These are phyloP conservation scores for Haplosporangium sp. DNA, from an alignment of 371 early-diverging fungal species.

Conservation along the genomic window DNA sequence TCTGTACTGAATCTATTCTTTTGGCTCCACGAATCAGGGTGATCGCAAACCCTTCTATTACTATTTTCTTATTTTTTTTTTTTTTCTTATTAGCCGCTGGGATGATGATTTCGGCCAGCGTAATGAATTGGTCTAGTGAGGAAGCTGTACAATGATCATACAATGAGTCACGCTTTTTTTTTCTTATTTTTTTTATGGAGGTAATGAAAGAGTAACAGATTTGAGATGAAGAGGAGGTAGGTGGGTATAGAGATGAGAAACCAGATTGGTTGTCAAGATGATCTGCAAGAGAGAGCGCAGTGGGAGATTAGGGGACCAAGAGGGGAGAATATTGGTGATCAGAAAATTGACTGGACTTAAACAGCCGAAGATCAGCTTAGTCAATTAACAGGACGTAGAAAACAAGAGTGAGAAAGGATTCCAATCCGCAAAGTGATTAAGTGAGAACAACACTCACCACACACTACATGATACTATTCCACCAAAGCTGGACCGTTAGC, in stretches of 20 bases:
- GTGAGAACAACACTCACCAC: background rate
- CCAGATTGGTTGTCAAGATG: background rate
- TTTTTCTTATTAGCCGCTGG: background rate
- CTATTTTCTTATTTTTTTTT: background rate
- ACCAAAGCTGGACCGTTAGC: conserved; percentile 12
- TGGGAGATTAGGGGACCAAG: background rate
- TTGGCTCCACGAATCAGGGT: background rate
- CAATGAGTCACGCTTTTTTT: too few species aligned
- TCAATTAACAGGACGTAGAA: too few species aligned
- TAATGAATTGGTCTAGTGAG: background rate
- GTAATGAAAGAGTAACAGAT: background rate
- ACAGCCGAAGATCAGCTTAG: background rate
- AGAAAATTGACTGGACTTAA: background rate
- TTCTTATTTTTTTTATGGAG: background rate
- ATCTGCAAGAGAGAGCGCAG: background rate
- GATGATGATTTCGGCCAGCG: background rate
- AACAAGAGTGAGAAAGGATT: background rate
- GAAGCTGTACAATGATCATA: too few species aligned
- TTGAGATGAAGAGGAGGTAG: background rate
- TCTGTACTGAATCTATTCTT: background rate
- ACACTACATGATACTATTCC: background rate
- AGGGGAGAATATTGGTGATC: background rate
- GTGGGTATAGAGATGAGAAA: background rate
- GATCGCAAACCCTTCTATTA: background rate
- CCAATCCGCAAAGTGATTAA: conserved; percentile 6